Evolutionary conservation across 495 filamentous ascomycete genomes (phyloP).

Genomic region (Penicillium arizonense): DNA sequence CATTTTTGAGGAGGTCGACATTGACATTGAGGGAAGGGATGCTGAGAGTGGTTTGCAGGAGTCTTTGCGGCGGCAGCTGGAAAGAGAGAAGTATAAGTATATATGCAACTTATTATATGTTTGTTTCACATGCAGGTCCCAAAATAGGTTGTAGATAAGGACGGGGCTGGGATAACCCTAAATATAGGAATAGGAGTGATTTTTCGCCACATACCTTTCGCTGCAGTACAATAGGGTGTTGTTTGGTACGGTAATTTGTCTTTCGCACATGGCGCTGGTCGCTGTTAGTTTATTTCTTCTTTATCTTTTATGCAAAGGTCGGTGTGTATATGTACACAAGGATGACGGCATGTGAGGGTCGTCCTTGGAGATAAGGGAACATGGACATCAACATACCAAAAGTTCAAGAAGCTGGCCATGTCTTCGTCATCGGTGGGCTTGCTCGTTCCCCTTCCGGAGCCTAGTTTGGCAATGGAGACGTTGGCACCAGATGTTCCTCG

Average conservation of each 20-base stretch:
- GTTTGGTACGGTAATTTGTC: slow-evolving; percentile 65
- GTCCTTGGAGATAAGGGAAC: slow-evolving; percentile 19
- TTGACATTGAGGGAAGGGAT: slow-evolving; percentile 25
- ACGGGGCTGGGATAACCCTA: slow-evolving; percentile 7
- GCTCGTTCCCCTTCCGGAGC: slow-evolving; percentile 28
- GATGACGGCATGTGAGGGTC: slow-evolving; percentile 26
- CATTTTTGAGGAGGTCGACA: slow-evolving; percentile 2
- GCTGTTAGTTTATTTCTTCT: slow-evolving; percentile 25
- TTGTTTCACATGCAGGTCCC: slow-evolving; percentile 2
- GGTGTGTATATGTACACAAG: slow-evolving; percentile 1
- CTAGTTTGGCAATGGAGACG: slow-evolving; percentile 40
- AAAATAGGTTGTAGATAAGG: slow-evolving; percentile 6
- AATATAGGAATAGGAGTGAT: not conserved
- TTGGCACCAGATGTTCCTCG: slow-evolving; percentile 34
- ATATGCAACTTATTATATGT: slow-evolving; percentile 1
- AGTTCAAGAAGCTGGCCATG: slow-evolving; percentile 66
- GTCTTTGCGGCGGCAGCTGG: slow-evolving; percentile 54
- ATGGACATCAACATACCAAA: slow-evolving; percentile 51
- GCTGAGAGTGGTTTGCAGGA: slow-evolving; percentile 48
- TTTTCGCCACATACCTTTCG: slow-evolving; percentile 42
- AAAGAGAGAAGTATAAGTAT: slow-evolving; percentile 7
- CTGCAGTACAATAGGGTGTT: slow-evolving; percentile 59
- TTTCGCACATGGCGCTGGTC: slow-evolving; percentile 60
- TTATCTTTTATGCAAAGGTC: slow-evolving; percentile 16
- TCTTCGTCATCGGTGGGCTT: slow-evolving; percentile 41